Evolutionary conservation across 495 filamentous ascomycete species (phyloP).

Genomic region (Letharia lupina): DNA sequence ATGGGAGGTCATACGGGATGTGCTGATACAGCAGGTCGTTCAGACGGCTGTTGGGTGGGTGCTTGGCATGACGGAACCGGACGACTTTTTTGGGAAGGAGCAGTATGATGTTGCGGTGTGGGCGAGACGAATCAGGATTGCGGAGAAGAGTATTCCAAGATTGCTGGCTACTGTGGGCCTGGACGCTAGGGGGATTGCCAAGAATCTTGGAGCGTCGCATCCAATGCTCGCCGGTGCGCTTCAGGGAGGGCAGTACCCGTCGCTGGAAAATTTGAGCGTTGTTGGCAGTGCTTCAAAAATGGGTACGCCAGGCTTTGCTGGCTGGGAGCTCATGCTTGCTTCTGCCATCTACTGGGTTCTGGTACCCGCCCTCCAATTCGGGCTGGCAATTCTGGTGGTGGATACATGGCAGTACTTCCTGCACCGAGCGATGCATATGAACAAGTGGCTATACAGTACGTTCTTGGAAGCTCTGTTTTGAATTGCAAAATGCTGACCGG

Average conservation of each 20-base stretch:
- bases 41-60: conserved; percentile 54
- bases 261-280: conserved; percentile 12
- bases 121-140: conserved; percentile 58
- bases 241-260: conserved; percentile 57
- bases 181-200: conserved; percentile 33
- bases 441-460: conserved; percentile 79
- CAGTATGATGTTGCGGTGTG: conserved; percentile 65
- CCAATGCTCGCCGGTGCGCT: conserved; percentile 54
- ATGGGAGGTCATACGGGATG: conserved; percentile 65
- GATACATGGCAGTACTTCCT: conserved; percentile 87
- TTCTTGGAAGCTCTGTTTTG: conserved; percentile 15
- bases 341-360: conserved; percentile 57
- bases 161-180: conserved; percentile 37
- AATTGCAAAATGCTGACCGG: not conserved
- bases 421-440: conserved; percentile 76
- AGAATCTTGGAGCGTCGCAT: conserved; percentile 36
- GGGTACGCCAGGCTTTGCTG: conserved; percentile 39
- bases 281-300: conserved; percentile 18
- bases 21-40: conserved; percentile 66
- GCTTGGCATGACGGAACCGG: conserved; percentile 52
- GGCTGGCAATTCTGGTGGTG: conserved; percentile 52
- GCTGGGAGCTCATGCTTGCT: conserved; percentile 61
- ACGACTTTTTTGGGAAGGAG: conserved; percentile 54
- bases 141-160: conserved; percentile 53
- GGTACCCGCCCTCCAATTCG: conserved; percentile 57